Evolutionary conservation across 2,329 filamentous ascomycete species (phyloP), one percentile per base, ranked within the genome.

Genomic region (Orbilia quercus): DNA sequence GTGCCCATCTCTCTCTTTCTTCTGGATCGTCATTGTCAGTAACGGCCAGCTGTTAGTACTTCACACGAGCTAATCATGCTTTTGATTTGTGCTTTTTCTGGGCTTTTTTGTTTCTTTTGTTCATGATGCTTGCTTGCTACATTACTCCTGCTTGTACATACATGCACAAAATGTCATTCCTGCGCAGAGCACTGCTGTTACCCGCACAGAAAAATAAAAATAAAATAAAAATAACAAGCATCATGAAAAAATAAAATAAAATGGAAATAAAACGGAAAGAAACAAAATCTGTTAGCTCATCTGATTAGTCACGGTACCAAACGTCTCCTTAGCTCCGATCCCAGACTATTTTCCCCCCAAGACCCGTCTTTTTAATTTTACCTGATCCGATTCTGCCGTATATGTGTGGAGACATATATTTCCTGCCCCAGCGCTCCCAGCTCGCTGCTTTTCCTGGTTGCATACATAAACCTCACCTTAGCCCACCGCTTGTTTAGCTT

Each of bases 1-100:
- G 55, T 38, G 42, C 58, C 55, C 65, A 67, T 67, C 50, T 71
- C n/a, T n/a, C n/a, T n/a, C n/a, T n/a, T n/a, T n/a, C 58, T 54
- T 57, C 51, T 53, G 22, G 67, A 72, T 72, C 59, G 67, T 65
- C 53, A 65, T 64, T 45, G 45, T 50, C 53, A 50, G 67, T 64
- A 72, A 72, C 67, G 59, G 67, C 67, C 59, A 72, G 57, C 34
- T 65, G 45, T 72, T 72, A 65, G 63, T 36, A 66, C 57, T 47
- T 50, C 44, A 42, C 44, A 62, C 31, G 44, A 44, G 62, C 45
- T 18, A 48, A 42, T 31, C 40, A 59, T 57, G 23, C 31, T 22
- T 64, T 25, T 14, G n/a, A n/a, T n/a, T n/a, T 57, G 54, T 47
- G 50, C 42, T 57, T 55, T 42, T 28, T 54, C 20, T 54, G 28